Evolutionary conservation across 805 yeast genomes (phyloP), one percentile per base, ranked within the genome.

Genomic region (Blastobotrys terrestris): DNA sequence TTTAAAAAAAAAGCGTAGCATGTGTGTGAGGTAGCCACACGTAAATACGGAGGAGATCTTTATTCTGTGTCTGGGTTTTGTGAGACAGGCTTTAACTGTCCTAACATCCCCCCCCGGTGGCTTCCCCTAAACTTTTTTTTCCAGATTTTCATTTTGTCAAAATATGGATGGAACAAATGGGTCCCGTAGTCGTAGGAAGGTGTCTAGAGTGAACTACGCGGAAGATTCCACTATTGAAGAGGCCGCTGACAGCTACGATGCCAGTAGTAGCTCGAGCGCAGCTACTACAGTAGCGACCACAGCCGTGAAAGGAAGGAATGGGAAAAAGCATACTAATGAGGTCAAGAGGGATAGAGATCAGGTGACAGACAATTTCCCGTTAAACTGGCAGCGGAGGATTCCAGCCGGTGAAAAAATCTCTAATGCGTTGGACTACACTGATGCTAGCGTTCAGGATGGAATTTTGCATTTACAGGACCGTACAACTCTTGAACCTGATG

Each of bases 371-470:
- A 50, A 41, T 16, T 53, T 63, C 18, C 60, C 67, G 39, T 19
- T 54, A 52, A 63, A 65, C 45, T 66, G 68, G 68, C 71, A 65
- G 49, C 60, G 66, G 8, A 60, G 56, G 53, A 47, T 57, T 14
- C 61, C 60, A 39, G 53, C 59, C 15, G 55, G 63, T 16, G 68
- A 66, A 50, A 51, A 51, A 31, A 53, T 61, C 45, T 60, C 61
- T 18, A 39, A 31, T 39, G 61, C 71, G 3, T 58, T 71, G 48
- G 72, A 76, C 47, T 60, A 74, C 58, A 20, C 63, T 76, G 13
- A 63, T 14, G 52, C 52, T 3, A 16, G 18, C 3, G 39, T 49
- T 7, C 65, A 3, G 48, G 64, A 65, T 15, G 69, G 70, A 20
- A 53, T 49, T 11, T 50, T 74, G 16, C 52, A 51, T 15, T 50